phyloP scores from a whole-genome alignment of 306 rosid species.

The Acacia crassicarpa region DNA sequence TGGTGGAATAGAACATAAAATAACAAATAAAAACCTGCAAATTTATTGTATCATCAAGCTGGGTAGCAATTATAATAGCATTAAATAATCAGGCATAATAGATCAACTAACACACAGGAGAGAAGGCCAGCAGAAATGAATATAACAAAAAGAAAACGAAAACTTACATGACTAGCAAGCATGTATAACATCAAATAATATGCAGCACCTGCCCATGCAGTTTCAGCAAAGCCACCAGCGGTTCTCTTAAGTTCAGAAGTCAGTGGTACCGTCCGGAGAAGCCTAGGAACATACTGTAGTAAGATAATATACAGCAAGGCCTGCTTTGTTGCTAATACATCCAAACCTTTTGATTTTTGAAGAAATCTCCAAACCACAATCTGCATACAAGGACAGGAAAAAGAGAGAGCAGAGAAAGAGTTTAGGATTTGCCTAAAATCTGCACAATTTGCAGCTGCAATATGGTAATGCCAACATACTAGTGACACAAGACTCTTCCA shows the following conservation, averaged over 20 bases:
- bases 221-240: conserved; percentile 95
- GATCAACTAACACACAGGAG: conserved; percentile 13
- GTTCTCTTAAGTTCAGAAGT: conserved; percentile 97
- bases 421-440: background rate
- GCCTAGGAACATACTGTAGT: conserved; percentile 88
- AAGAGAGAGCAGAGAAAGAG: background rate
- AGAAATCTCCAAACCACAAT: conserved; percentile 95
- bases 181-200: conserved; percentile 86
- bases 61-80: conserved; percentile 11
- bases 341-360: conserved; percentile 72
- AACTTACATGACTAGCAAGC: conserved; percentile 86
- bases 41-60: conserved; percentile 15
- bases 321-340: conserved; percentile 79
- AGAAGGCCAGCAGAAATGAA: conserved; percentile 7
- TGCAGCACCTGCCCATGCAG: conserved; percentile 99
- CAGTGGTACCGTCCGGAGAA: conserved; percentile 74
- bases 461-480: background rate
- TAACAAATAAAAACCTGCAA: background rate
- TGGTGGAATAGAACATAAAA: background rate
- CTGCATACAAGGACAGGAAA: conserved; percentile 38
- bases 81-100: conserved; percentile 54
- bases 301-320: conserved; percentile 84
- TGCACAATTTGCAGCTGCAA: background rate
- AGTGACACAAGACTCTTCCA: conserved; percentile 7
- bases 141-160: background rate